phyloP scores from a whole-genome alignment of 2,329 filamentous ascomycete genomes.

The Biscogniauxia sp. region DNA sequence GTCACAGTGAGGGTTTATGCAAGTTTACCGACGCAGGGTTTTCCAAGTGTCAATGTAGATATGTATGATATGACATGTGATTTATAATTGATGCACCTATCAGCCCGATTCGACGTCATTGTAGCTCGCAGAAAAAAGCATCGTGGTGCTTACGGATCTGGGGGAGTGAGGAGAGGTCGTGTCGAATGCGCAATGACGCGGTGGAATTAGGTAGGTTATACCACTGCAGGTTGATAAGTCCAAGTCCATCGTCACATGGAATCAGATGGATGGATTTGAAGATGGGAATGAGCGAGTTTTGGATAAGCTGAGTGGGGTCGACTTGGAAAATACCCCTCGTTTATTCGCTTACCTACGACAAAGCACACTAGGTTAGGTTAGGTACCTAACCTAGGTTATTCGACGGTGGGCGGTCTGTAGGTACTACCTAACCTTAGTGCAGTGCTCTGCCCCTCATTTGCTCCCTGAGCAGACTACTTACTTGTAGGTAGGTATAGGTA shows the following conservation, averaged over 20 bases:
- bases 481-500: not conserved
- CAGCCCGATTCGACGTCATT: not conserved
- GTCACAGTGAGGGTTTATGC: not conserved
- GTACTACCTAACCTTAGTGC: too few relatives aligned
- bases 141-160: not conserved
- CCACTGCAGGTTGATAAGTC: too few relatives aligned
- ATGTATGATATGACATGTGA: too few relatives aligned
- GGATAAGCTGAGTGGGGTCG: not conserved
- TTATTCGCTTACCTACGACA: not conserved
- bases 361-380: too few relatives aligned
- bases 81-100: not conserved
- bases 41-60: too few relatives aligned
- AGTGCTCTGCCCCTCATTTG: not conserved
- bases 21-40: not conserved
- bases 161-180: not conserved
- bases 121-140: not conserved
- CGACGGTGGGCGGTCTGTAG: too few relatives aligned
- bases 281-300: not conserved
- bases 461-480: not conserved
- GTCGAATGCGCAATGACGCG: not conserved
- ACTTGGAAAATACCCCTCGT: not conserved
- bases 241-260: too few relatives aligned
- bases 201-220: not conserved
- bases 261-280: too few relatives aligned
- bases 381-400: too few relatives aligned